A percentile compares a stretch with the other conserved stretches of the same genome.
phyloP scores from a whole-genome alignment of 2,329 filamentous ascomycete genomes.

The Penicillium verrucosum region DNA sequence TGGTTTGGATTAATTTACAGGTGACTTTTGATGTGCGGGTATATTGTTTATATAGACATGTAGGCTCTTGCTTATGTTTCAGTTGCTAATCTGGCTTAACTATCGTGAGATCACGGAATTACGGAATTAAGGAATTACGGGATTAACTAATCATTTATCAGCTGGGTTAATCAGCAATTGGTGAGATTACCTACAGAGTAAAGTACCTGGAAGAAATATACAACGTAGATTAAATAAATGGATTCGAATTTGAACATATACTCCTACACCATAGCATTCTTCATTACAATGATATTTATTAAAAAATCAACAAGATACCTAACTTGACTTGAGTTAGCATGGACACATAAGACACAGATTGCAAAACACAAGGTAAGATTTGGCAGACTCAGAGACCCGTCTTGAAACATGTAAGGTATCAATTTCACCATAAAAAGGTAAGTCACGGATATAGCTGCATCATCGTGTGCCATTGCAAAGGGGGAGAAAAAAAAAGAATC shows the following conservation, averaged over 20 bases:
- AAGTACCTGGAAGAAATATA: too few relatives aligned
- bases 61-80: background rate
- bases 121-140: background rate
- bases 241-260: background rate
- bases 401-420: conserved; percentile 24
- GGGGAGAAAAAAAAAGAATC: too few relatives aligned
- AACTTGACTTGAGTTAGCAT: background rate
- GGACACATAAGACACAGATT: background rate
- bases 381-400: conserved; percentile 24
- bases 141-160: background rate
- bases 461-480: conserved; percentile 7
- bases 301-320: background rate
- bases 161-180: too few relatives aligned
- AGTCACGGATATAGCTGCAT: conserved; percentile 17
- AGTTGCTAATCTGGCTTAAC: background rate
- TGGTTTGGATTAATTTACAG: too few relatives aligned
- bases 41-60: background rate
- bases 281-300: background rate
- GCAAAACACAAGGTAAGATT: background rate
- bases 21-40: too few relatives aligned
- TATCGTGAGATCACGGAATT: background rate
- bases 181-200: too few relatives aligned
- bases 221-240: too few relatives aligned
- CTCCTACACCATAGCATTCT: background rate
- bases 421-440: conserved; percentile 19